A percentile compares a stretch with the other conserved stretches of the same genome.
phyloP scores from a whole-genome alignment of 2,329 filamentous ascomycete genomes.

The Aureobasidium sp. region DNA sequence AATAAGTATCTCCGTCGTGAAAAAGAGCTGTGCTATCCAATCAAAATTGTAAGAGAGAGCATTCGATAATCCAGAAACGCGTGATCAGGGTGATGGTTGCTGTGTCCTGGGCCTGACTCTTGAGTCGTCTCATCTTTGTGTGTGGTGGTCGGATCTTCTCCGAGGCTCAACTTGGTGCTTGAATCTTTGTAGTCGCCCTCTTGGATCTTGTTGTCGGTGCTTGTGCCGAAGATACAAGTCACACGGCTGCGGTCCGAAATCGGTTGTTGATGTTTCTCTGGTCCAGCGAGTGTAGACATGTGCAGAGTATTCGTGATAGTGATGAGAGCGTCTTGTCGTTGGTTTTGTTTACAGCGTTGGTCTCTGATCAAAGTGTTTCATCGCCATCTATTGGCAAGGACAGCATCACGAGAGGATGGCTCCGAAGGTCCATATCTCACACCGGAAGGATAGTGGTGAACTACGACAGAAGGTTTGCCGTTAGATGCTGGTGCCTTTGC shows the following conservation, averaged over 20 bases:
- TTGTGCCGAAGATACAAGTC: background rate
- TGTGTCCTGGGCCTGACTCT: background rate
- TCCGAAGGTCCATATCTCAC: background rate
- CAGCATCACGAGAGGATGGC: background rate
- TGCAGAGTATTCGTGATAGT: too few relatives aligned
- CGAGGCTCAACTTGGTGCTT: background rate
- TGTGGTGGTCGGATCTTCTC: background rate
- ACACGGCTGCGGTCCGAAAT: background rate
- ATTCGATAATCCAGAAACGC: background rate
- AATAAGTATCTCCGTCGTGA: background rate
- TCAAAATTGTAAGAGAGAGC: background rate
- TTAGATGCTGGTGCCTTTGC: background rate
- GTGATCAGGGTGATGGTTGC: background rate
- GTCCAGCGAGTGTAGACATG: background rate
- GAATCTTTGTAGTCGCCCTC: background rate
- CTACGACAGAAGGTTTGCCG: background rate
- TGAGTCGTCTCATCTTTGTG: background rate
- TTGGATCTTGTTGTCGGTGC: background rate
- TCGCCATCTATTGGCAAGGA: background rate
- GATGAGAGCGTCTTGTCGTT: background rate
- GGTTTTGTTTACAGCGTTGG: background rate
- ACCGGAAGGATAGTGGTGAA: background rate
- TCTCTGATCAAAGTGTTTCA: background rate
- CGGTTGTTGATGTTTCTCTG: background rate
- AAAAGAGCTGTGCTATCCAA: background rate